Conservation (phyloP, 1,139 yeast genomes). For the Saccharomyces hybrid region DNA sequence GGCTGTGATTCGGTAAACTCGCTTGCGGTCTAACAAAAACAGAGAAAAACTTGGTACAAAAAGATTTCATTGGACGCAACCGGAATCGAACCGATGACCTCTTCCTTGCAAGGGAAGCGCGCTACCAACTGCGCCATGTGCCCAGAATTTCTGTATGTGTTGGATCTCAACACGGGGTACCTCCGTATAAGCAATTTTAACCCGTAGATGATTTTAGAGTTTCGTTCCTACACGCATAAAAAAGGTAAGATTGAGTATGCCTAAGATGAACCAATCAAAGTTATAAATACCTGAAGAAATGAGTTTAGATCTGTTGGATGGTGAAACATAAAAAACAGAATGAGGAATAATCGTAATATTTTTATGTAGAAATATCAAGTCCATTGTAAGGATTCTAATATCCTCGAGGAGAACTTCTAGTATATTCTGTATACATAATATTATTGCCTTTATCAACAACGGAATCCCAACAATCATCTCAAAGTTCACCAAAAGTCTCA, state of each 20-base stretch:
- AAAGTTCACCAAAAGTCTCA: neutral
- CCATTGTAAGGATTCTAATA: neutral
- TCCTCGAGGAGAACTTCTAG: neutral
- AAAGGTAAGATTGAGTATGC: neutral
- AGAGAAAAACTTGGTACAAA: conserved; percentile 6
- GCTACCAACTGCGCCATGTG: conserved; percentile 32
- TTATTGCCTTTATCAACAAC: neutral
- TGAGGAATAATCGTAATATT: neutral
- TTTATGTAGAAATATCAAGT: neutral
- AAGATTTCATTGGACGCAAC: conserved; percentile 22
- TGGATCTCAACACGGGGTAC: neutral
- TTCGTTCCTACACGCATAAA: too few relatives aligned
- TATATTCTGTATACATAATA: neutral
- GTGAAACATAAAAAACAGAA: neutral
- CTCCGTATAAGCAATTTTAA: too few relatives aligned
- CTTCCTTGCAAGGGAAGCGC: conserved; percentile 32
- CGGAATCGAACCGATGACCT: conserved; percentile 32
- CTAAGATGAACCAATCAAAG: neutral
- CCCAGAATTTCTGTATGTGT: conserved; percentile 11
- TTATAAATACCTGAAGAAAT: neutral
- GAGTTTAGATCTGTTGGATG: neutral
- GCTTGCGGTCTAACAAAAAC: neutral
- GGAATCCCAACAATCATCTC: neutral
- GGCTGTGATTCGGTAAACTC: neutral
- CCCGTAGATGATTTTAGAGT: too few relatives aligned